phyloP scores from a whole-genome alignment of 1,139 yeast species.

The Pichia kudriavzevii region DNA sequence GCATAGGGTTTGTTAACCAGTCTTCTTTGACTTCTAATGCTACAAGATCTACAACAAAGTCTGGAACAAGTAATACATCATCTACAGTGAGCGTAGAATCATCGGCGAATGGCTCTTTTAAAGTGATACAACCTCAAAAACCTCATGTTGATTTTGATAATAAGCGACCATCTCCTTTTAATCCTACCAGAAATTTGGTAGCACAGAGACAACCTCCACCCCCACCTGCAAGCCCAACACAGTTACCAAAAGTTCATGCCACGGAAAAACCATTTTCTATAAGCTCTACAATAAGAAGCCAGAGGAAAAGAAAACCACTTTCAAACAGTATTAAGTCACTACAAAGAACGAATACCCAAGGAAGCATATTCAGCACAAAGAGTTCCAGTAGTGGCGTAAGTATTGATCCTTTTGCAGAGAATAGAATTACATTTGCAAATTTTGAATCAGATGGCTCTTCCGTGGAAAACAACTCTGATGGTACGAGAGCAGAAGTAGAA shows the following conservation, averaged over 20 bases:
- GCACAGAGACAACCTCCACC: slow-evolving; percentile 28
- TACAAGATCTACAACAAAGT: not conserved
- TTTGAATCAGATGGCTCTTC: slow-evolving; percentile 8
- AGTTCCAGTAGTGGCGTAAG: slow-evolving; percentile 12
- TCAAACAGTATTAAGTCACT: slow-evolving; percentile 9
- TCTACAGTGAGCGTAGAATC: slow-evolving; percentile 12
- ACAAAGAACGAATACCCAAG: slow-evolving; percentile 14
- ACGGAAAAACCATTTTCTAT: slow-evolving; percentile 4
- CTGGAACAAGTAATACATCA: not conserved
- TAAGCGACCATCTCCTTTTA: slow-evolving; percentile 69
- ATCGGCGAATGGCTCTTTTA: slow-evolving; percentile 35
- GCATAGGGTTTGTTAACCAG: too few species aligned
- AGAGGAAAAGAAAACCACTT: slow-evolving; percentile 3
- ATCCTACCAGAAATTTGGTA: slow-evolving; percentile 16
- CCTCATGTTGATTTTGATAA: slow-evolving; percentile 78
- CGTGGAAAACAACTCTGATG: not conserved
- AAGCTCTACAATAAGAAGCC: not conserved
- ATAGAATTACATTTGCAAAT: slow-evolving; percentile 49
- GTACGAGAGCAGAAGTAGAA: too few species aligned
- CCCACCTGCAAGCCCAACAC: slow-evolving; percentile 18
- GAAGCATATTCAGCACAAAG: slow-evolving; percentile 9
- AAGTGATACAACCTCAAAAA: slow-evolving; percentile 57
- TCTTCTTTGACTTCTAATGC: too few species aligned
- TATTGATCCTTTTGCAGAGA: slow-evolving; percentile 55
- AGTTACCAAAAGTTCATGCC: slow-evolving; percentile 1